phyloP scores from a whole-genome alignment of 2,329 filamentous ascomycete species.

The Colletotrichum coccodes region DNA sequence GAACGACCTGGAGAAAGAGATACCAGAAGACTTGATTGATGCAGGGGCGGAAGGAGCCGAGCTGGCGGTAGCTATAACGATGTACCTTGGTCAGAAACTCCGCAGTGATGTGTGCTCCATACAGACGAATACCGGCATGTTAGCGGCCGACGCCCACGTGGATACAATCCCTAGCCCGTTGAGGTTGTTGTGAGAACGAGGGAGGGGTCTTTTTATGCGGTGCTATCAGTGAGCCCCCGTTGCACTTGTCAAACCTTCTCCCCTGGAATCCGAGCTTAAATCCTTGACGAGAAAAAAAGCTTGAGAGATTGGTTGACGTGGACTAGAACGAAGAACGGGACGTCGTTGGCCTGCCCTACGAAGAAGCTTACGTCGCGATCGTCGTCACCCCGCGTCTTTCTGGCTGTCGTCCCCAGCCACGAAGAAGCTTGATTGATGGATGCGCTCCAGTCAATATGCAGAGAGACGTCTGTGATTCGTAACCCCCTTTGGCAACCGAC shows the following conservation, averaged over 20 bases:
- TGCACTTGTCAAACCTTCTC: no score
- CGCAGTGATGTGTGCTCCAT: slow-evolving; percentile 10
- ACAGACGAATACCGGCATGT: slow-evolving; percentile 6
- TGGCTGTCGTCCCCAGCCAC: neutral
- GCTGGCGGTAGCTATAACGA: neutral
- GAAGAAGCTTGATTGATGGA: slow-evolving; percentile 23
- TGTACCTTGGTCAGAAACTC: neutral
- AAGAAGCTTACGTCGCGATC: slow-evolving; percentile 30
- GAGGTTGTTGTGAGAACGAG: slow-evolving; percentile 5
- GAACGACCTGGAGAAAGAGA: slow-evolving; percentile 25
- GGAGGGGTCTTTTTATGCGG: neutral
- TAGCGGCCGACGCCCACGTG: neutral
- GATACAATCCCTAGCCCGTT: neutral
- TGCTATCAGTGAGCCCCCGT: neutral
- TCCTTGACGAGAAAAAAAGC: neutral
- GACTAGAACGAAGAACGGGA: neutral
- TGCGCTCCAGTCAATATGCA: slow-evolving; percentile 4
- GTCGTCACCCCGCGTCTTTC: slow-evolving; percentile 23
- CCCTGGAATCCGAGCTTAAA: neutral
- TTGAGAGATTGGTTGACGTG: slow-evolving; percentile 7
- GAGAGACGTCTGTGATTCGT: slow-evolving; percentile 21
- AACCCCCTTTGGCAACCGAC: neutral
- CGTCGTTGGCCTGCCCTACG: neutral
- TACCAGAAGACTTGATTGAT: slow-evolving; percentile 28
- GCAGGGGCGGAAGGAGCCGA: neutral